A percentile compares a stretch with the other conserved stretches of the same genome.
phyloP scores from a whole-genome alignment of 345 rosid species.

The Brassica juncea region DNA sequence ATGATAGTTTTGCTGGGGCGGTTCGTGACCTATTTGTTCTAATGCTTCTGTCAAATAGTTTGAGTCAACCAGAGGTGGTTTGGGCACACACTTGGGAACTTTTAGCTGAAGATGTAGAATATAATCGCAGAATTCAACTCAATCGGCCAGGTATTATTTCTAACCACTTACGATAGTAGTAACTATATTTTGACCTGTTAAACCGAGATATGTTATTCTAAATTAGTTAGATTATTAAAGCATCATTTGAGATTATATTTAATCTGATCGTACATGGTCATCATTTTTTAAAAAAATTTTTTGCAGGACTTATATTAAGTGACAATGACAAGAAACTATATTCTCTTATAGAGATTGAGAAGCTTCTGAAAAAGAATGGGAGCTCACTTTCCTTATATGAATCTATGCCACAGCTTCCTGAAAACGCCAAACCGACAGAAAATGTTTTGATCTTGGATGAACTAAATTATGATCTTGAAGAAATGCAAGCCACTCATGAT shows the following conservation, averaged over 20 bases:
- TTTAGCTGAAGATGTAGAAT: not conserved
- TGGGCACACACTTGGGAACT: not conserved
- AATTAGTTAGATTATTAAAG: too few relatives aligned
- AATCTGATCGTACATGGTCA: too few relatives aligned
- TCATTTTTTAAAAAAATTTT: too few relatives aligned
- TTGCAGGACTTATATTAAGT: not conserved
- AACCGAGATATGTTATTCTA: not conserved
- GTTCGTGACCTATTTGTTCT: not conserved
- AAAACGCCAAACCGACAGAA: not conserved
- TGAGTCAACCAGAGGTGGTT: not conserved
- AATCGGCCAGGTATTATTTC: not conserved
- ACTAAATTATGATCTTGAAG: not conserved
- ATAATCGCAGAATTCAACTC: not conserved
- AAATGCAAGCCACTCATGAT: not conserved
- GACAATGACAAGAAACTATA: not conserved
- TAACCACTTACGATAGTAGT: not conserved
- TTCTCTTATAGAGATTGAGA: not conserved
- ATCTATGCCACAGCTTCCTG: not conserved
- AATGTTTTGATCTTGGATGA: not conserved
- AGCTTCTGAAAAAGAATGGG: not conserved
- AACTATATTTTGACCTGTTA: not conserved
- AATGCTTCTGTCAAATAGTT: not conserved
- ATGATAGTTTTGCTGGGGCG: not conserved
- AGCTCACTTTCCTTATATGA: not conserved
- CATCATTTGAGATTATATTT: too few relatives aligned